Percentiles rank a stretch among this genome's conserved stretches.
Conservation (phyloP, 768 basidiomycete species). For the Trametes sanguinea region DNA sequence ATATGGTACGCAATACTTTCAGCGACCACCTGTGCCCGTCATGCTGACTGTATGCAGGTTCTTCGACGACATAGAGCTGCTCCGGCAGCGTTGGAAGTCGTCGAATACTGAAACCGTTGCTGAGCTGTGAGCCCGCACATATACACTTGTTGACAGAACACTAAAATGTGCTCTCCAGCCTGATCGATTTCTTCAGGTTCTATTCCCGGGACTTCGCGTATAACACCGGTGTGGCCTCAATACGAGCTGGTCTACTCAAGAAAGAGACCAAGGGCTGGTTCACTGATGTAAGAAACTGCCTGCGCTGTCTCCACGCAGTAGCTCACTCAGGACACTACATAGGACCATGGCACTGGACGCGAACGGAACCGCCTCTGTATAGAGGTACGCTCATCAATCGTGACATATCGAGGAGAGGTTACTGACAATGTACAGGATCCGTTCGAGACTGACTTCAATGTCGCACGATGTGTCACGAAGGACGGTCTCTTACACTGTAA, state of each 20-base stretch:
- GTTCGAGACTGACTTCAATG: constrained; percentile 95
- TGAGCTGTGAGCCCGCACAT: constrained; percentile 61
- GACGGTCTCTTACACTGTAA: constrained; percentile 95
- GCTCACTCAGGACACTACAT: background rate
- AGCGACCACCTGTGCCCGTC: background rate
- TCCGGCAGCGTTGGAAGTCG: constrained; percentile 93
- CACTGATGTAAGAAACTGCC: constrained; percentile 67
- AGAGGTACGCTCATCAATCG: constrained; percentile 6
- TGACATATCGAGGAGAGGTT: background rate
- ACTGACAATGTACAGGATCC: constrained; percentile 66
- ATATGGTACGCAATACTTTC: constrained; percentile 54
- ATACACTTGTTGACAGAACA: background rate
- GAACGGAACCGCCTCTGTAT: constrained; percentile 90
- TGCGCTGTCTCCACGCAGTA: background rate
- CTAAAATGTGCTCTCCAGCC: constrained; percentile 43
- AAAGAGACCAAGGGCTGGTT: constrained; percentile 96
- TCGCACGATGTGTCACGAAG: constrained; percentile 93
- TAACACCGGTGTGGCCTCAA: constrained; percentile 88
- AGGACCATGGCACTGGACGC: constrained; percentile 66
- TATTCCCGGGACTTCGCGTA: constrained; percentile 93
- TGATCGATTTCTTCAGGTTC: constrained; percentile 98
- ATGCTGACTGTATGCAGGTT: constrained; percentile 55
- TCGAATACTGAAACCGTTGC: constrained; percentile 91
- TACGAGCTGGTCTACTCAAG: constrained; percentile 83
- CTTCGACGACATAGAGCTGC: constrained; percentile 94